Evolutionary conservation across 441 rosid species (phyloP).

Genomic region (Croton laevigatus): DNA sequence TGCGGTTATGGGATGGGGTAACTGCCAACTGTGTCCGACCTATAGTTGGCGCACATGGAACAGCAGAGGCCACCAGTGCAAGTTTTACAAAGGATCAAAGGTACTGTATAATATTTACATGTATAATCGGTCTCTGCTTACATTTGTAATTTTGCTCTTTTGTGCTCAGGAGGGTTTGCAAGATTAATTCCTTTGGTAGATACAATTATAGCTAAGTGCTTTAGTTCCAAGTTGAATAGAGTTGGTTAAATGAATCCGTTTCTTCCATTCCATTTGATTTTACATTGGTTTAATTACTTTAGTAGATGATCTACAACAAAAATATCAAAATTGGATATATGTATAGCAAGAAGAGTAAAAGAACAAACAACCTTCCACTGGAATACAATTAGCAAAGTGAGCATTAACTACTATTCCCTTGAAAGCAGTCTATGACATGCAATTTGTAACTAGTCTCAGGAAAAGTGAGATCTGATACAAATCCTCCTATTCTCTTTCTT

Average conservation of each 20-base stretch:
- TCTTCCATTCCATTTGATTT: neutral
- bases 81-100: slow-evolving; percentile 79
- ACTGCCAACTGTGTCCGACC: slow-evolving; percentile 64
- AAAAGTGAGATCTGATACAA: neutral
- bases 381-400: neutral
- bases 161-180: neutral
- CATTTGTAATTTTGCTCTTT: neutral
- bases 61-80: slow-evolving; percentile 70
- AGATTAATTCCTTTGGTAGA: neutral
- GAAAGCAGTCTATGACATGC: neutral
- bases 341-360: neutral
- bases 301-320: neutral
- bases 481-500: neutral
- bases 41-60: slow-evolving; percentile 67
- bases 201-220: neutral
- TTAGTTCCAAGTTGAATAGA: no score
- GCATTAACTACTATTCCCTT: neutral
- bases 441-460: neutral
- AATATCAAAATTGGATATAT: neutral
- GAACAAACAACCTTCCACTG: neutral
- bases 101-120: slow-evolving; percentile 24
- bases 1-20: slow-evolving; percentile 76
- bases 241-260: no score
- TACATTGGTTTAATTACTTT: neutral
- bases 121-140: neutral